phyloP scores from a whole-genome alignment of 495 filamentous ascomycete species.

The Cairneyella variabilis region DNA sequence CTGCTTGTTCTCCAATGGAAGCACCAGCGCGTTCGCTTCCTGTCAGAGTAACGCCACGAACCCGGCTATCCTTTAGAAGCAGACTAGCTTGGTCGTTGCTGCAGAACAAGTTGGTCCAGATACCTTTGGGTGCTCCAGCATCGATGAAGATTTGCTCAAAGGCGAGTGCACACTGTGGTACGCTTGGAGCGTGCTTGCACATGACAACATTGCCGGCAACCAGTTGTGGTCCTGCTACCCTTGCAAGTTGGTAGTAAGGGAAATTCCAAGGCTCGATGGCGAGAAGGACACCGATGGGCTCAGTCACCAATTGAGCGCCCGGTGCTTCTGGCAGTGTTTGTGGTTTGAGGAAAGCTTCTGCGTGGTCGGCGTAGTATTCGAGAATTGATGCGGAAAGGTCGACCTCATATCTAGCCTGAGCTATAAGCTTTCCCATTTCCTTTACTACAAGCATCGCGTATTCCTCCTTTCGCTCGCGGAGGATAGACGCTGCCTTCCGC shows the following conservation, averaged over 20 bases:
- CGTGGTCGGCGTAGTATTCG: background rate
- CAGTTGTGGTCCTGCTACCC: conserved; percentile 32
- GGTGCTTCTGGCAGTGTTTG: background rate
- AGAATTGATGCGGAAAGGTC: background rate
- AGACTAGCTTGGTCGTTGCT: conserved; percentile 46
- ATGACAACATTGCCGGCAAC: conserved; percentile 83
- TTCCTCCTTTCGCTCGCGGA: too few species aligned
- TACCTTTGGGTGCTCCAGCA: conserved; percentile 71
- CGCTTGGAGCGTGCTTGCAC: conserved; percentile 87
- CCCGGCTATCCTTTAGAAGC: conserved; percentile 46
- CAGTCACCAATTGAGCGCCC: background rate
- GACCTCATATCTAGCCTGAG: background rate
- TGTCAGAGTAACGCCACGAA: conserved; percentile 65
- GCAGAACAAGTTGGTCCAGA: conserved; percentile 78
- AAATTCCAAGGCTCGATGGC: conserved; percentile 9
- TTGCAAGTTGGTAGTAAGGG: conserved; percentile 2
- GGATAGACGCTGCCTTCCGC: too few species aligned
- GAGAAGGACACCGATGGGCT: conserved; percentile 1
- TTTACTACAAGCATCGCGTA: background rate
- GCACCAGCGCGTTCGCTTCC: conserved; percentile 55
- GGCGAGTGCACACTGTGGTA: conserved; percentile 80
- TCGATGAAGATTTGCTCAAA: conserved; percentile 65
- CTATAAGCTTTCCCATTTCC: conserved; percentile 6
- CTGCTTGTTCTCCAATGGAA: conserved; percentile 44
- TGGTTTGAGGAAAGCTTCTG: background rate